Evolutionary conservation across 441 rosid species (phyloP), one percentile per base, ranked within the genome.

Genomic region (Rhodomyrtus psidioides): DNA sequence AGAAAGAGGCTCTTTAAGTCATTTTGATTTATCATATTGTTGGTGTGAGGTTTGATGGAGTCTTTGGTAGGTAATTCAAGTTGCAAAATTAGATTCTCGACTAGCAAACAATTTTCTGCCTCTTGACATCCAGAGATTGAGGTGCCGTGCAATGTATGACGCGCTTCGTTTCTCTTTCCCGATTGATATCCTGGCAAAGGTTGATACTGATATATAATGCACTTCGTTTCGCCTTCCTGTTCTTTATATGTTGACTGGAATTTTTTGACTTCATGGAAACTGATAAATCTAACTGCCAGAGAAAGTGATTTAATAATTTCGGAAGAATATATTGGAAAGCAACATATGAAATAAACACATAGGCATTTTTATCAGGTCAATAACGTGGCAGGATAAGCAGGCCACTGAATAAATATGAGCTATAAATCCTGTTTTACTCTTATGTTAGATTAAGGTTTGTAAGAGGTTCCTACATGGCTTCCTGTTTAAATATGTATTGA

Each of bases 1-100:
- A 19, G 2, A 65, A 65, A 30, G 44, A 17, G 44, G 46, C 76
- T 65, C 26, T 34, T 19, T 34, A 19, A 65, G 79, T 39, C 49
- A 19, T 70, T 84, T 70, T 42, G 82, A 62, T 83, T 65, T 42
- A 87, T 53, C 82, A 74, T 76, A 46, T 92, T 21, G 39, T 21
- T 39, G 49, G 49, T 53, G 83, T 39, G 44, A 24, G 44, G 57
- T 59, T 55, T 82, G 17, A 82, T 53, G 23, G 55, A 82, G 42
- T 55, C 23, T 24, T 55, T 53, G 23, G 89, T 93, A 97, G 98
- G 97, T 97, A 28, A 91, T 97, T 84, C 96, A 93, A 87, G 98
- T 93, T 87, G 94, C 95, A 12, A 97, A 97, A 90, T 97, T 99
- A 58, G 99, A 97, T 92, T 97, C 99, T 85, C 96, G 99, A 83